phyloP scores from a whole-genome alignment of 805 yeast species.

The Lipomyces orientalis region DNA sequence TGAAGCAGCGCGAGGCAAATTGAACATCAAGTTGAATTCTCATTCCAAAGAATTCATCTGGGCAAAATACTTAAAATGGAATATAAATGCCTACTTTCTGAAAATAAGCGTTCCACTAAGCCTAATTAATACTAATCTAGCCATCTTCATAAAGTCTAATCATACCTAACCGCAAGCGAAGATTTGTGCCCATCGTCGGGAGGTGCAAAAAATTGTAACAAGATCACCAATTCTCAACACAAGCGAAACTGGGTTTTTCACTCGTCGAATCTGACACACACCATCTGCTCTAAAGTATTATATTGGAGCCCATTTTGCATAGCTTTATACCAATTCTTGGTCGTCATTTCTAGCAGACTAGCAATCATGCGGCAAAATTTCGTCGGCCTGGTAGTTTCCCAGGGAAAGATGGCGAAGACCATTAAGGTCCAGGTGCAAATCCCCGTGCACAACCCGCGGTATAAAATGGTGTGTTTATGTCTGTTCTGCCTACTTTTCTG shows the following conservation, averaged over 20 bases:
- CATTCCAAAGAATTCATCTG: no score
- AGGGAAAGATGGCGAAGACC: conserved; percentile 95
- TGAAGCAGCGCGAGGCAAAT: no score
- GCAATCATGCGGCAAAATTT: conserved; percentile 88
- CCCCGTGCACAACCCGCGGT: conserved; percentile 67
- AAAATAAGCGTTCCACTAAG: neutral
- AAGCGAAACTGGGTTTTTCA: neutral
- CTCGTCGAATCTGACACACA: neutral
- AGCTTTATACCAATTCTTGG: neutral
- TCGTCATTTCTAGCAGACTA: conserved; percentile 1
- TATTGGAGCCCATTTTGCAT: neutral
- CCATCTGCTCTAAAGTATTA: no score
- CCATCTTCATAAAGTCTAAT: no score
- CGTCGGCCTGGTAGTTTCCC: conserved; percentile 90
- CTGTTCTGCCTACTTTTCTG: neutral
- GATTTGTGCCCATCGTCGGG: no score
- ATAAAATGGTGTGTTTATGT: conserved; percentile 18
- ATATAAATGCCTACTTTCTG: neutral
- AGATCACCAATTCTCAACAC: no score
- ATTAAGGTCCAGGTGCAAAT: conserved; percentile 89
- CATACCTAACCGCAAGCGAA: neutral
- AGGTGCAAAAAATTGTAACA: no score
- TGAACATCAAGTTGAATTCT: no score
- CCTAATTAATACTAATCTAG: neutral
- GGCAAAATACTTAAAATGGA: no score